Evolutionary conservation across 148 eudicot genomes (phyloP).

Genomic region (Amaranthus cruentus): DNA sequence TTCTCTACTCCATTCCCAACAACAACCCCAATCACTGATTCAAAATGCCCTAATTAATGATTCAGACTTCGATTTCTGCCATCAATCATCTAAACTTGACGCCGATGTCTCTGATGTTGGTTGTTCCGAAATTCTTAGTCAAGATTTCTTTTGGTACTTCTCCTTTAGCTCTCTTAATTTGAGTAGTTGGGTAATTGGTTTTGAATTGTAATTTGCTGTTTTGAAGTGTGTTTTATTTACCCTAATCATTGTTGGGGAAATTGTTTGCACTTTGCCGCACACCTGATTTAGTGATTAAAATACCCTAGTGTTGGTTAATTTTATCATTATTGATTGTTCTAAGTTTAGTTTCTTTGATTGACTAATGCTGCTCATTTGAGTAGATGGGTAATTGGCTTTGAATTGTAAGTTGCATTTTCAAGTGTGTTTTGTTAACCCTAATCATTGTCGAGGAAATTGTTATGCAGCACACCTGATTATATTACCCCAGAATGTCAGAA

Average conservation of each 20-base stretch:
- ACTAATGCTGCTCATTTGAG: no score
- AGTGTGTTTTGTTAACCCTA: no score
- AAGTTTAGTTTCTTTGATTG: no score
- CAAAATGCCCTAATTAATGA: conserved; percentile 1
- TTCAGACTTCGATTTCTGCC: conserved; percentile 27
- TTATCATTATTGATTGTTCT: no score
- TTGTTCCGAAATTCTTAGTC: conserved; percentile 59
- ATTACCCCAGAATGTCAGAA: conserved; percentile 73
- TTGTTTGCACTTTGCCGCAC: no score
- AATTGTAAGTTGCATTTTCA: no score
- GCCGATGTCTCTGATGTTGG: conserved; percentile 17
- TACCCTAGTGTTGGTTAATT: no score
- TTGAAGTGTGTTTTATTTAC: not conserved
- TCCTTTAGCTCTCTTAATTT: not conserved
- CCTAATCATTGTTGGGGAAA: not conserved
- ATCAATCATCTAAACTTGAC: conserved; percentile 14
- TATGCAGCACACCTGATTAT: conserved; percentile 87
- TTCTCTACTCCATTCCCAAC: no score
- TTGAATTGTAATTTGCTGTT: not conserved
- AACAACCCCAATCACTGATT: not conserved
- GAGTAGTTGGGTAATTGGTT: not conserved
- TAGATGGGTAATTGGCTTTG: no score
- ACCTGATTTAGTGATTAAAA: no score
- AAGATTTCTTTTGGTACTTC: conserved; percentile 86
- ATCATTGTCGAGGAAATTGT: not conserved